These are phyloP conservation scores for Ceratopteris richardii DNA, from an alignment of 75 land plant genomes.

Conservation along the genomic window DNA sequence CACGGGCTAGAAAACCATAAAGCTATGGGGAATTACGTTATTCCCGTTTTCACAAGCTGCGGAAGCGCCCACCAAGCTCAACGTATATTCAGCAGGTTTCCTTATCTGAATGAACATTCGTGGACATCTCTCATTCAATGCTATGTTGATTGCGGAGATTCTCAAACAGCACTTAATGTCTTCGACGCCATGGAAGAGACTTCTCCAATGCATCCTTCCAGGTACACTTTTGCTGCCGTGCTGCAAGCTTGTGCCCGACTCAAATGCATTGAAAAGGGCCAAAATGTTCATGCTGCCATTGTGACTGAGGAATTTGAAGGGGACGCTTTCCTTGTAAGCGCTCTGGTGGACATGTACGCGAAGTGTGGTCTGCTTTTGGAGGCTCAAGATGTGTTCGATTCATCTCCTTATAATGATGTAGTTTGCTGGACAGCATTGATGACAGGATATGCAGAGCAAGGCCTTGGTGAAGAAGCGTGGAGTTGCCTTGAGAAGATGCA, in stretches of 20 bases:
- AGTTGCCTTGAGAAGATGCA: conserved; percentile 26
- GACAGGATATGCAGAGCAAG: conserved; percentile 27
- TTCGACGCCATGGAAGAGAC: conserved; percentile 26
- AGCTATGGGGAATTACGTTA: too few species aligned
- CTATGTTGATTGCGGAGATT: conserved; percentile 18
- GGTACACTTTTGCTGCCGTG: conserved; percentile 17
- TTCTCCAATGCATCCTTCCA: conserved; percentile 8
- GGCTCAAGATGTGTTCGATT: conserved; percentile 17
- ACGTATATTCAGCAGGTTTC: conserved; percentile 20
- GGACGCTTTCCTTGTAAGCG: conserved; percentile 20
- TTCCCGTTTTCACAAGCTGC: conserved; percentile 15
- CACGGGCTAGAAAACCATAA: too few species aligned
- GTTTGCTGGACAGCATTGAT: conserved; percentile 46
- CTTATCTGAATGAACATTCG: conserved; percentile 24
- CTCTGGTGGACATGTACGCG: conserved; percentile 29
- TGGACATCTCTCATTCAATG: conserved; percentile 33
- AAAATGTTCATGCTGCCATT: conserved; percentile 27
- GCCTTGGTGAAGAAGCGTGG: conserved; percentile 21
- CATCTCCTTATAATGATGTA: conserved; percentile 12
- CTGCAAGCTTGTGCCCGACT: conserved; percentile 25
- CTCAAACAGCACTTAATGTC: conserved; percentile 4
- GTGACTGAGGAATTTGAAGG: conserved; percentile 6
- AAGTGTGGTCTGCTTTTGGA: conserved; percentile 15
- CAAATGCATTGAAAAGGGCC: conserved; percentile 20
- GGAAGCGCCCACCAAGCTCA: conserved; percentile 18